Evolutionary conservation across 1,284 basidiomycete species (phyloP), one percentile per base, ranked within the genome.

Genomic region (Sphaerobolus stellatus): DNA sequence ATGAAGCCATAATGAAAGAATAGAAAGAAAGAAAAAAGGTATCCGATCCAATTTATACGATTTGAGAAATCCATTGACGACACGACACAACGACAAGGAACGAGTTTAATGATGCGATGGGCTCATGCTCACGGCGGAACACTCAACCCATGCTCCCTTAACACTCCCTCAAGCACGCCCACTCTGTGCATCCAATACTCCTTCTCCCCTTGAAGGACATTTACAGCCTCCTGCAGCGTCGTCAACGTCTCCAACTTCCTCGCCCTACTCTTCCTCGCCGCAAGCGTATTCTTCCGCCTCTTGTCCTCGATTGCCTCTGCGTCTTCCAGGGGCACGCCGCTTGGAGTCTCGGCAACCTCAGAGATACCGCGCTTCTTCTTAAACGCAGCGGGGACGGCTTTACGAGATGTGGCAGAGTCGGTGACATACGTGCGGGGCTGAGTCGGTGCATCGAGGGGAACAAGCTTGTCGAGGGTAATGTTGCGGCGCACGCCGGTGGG

Each of bases 241-340:
- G 79, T 76, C 64, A 87, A 80, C 60, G 89, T 80, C 73, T 88
- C 82, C 25, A 89, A 72, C 77, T 92, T 92, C 40, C 90, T 78
- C 78, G 84, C 83, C 6, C 90, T 76, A 61, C 81, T 84, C 52
- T 86, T 79, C 7, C 90, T 77, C 36, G 90, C 90, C 0, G 90
- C 90, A 13, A 92, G 68, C 1, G 90, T 92, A 68, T 92, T 92
- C 68, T 88, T 84, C 3, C 86, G 77, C 41, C 90, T 80, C 77
- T 92, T 92, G 24, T 76, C 76, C 68, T 86, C 87, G 61, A 92
- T 90, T 53, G 83, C 80, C 4, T 72, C 74, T 40, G 69, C 49
- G 11, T 72, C 73, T 22, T 75, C 76, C 25, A 84, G 84, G 9
- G 81, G 81, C 18, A 8, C 41, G 28, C 13, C 51, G 7, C 74